Percentiles rank a stretch among this genome's conserved stretches.
Evolutionary conservation across 163 green algal genomes (phyloP).

Genomic region (Trebouxiophyceae sp.): DNA sequence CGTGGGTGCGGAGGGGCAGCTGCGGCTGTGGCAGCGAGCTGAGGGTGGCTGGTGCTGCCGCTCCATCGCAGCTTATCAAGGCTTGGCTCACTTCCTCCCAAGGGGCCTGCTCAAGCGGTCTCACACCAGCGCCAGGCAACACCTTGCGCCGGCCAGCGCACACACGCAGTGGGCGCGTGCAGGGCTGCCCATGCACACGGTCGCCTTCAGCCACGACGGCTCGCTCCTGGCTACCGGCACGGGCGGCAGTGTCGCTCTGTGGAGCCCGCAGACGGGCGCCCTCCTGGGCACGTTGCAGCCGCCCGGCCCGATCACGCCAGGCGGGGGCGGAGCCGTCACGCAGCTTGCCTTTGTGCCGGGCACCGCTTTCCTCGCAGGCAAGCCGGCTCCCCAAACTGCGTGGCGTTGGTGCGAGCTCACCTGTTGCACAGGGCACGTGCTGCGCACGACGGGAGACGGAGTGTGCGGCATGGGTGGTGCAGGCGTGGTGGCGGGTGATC

Average conservation of each 20-base stretch:
- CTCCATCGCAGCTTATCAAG: too few species aligned
- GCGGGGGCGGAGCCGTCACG: neutral
- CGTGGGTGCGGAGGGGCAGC: conserved; percentile 23
- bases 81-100: conserved; percentile 33
- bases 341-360: conserved; percentile 46
- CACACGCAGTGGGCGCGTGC: too few species aligned
- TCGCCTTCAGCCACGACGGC: conserved; percentile 63
- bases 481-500: neutral
- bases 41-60: neutral
- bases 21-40: conserved; percentile 47
- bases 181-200: conserved; percentile 26
- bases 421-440: too few species aligned
- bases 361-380: conserved; percentile 48
- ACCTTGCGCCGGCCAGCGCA: too few species aligned
- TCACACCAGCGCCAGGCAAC: too few species aligned
- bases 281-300: conserved; percentile 39
- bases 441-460: too few species aligned
- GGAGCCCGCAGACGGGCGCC: conserved; percentile 38
- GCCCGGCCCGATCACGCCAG: conserved; percentile 5
- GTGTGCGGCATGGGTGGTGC: too few species aligned
- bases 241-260: conserved; percentile 44
- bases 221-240: conserved; percentile 58
- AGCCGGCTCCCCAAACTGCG: neutral
- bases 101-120: conserved; percentile 2
- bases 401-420: neutral